Evolutionary conservation across 352 stramenopile species (phyloP).

Genomic region (Globisporangium takayamanum): DNA sequence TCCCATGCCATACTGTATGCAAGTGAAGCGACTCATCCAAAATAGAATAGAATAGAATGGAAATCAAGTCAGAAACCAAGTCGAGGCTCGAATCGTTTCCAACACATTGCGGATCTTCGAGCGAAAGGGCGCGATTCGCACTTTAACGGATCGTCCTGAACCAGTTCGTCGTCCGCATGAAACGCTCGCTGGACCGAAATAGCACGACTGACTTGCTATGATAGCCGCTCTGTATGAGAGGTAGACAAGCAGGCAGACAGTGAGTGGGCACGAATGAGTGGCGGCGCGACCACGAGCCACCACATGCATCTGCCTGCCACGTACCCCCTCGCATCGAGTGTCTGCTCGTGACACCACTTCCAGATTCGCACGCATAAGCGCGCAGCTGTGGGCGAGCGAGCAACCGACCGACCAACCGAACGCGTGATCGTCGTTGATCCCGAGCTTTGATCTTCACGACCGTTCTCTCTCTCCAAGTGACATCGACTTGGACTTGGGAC

Average conservation of each 20-base stretch:
- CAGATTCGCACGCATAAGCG: constrained; percentile 5
- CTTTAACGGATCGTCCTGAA: not conserved
- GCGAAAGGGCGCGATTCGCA: constrained; percentile 14
- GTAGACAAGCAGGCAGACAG: too few relatives aligned
- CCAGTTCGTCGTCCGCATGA: too few relatives aligned
- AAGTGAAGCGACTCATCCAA: too few relatives aligned
- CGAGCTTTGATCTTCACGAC: not conserved
- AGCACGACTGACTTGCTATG: too few relatives aligned
- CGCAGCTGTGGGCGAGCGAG: constrained; percentile 12
- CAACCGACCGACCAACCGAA: not conserved
- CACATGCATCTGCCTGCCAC: not conserved
- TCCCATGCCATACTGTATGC: too few relatives aligned
- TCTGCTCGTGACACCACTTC: constrained; percentile 1
- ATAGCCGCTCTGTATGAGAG: too few relatives aligned
- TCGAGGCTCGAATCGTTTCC: not conserved
- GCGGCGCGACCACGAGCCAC: not conserved
- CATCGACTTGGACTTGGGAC: too few relatives aligned
- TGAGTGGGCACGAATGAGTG: constrained; percentile 4
- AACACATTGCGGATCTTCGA: constrained; percentile 2
- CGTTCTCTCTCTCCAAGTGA: too few relatives aligned
- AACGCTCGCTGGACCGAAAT: too few relatives aligned
- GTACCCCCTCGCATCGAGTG: not conserved
- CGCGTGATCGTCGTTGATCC: not conserved
- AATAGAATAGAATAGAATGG: not conserved
- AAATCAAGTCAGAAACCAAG: too few relatives aligned